Percentiles rank a stretch among this genome's conserved stretches.
These are phyloP conservation scores for Hypericum androsaemum DNA, from an alignment of 345 rosid species.

Conservation along the genomic window DNA sequence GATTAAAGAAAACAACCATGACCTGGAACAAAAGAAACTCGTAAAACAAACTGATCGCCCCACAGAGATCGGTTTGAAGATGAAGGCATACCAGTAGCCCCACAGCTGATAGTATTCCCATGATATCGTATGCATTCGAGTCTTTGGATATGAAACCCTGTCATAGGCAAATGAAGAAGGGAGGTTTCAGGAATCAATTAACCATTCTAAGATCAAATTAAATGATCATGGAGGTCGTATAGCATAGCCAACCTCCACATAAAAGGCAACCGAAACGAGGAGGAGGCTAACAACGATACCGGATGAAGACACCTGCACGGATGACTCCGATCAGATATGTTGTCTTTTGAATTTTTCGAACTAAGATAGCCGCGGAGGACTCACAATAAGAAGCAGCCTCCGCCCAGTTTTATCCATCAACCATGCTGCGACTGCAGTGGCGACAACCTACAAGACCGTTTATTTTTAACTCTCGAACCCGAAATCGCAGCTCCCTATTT, in stretches of 20 bases:
- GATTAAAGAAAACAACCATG: constrained; percentile 18
- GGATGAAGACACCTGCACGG: constrained; percentile 14
- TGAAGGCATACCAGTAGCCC: constrained; percentile 22
- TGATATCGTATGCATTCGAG: constrained; percentile 10
- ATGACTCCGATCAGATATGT: not conserved
- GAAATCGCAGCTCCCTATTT: too few relatives aligned
- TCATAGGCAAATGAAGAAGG: not conserved
- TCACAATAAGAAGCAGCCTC: constrained; percentile 22
- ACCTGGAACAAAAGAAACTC: constrained; percentile 4
- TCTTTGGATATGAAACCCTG: constrained; percentile 11
- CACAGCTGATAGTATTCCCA: constrained; percentile 21
- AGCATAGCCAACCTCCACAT: constrained; percentile 11
- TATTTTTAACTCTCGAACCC: too few relatives aligned
- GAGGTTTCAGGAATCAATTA: not conserved
- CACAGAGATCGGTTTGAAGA: not conserved
- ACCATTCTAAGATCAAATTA: too few relatives aligned
- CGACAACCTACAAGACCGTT: constrained; percentile 12
- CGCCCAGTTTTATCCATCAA: constrained; percentile 27
- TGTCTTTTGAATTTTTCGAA: too few relatives aligned
- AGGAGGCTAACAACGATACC: constrained; percentile 21
- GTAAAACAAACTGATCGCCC: not conserved
- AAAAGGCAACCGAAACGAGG: constrained; percentile 22
- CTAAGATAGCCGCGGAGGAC: not conserved
- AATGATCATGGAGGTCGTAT: too few relatives aligned
- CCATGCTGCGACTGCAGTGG: constrained; percentile 20